phyloP scores from a whole-genome alignment of 2,329 filamentous ascomycete genomes.

The Akanthomyces muscarius region DNA sequence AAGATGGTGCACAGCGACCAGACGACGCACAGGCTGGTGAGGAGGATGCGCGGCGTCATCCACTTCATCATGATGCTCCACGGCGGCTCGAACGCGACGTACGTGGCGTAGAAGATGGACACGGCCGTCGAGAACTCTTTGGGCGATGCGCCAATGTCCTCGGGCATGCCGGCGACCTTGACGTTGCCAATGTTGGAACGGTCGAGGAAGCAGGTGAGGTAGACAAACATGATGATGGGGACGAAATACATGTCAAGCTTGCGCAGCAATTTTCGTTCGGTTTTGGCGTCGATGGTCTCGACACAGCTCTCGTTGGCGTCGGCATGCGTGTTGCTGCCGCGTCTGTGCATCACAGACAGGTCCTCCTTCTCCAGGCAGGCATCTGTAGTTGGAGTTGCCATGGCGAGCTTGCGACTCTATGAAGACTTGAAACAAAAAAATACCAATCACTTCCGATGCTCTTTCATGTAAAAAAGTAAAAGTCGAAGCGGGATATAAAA shows the following conservation, averaged over 20 bases:
- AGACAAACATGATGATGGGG: conserved; percentile 51
- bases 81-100: conserved; percentile 30
- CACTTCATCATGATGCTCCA: conserved; percentile 32
- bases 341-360: not conserved
- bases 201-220: conserved; percentile 52
- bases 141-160: conserved; percentile 30
- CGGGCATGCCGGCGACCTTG: conserved; percentile 31
- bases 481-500: no score
- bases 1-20: conserved; percentile 28
- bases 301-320: conserved; percentile 14
- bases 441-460: no score
- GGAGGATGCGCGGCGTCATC: conserved; percentile 30
- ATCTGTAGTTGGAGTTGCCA: not conserved
- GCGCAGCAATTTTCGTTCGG: conserved; percentile 28
- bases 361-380: conserved; percentile 11
- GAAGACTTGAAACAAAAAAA: no score
- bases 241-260: conserved; percentile 33
- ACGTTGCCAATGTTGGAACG: conserved; percentile 46
- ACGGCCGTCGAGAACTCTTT: conserved; percentile 31
- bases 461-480: no score
- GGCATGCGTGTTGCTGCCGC: not conserved
- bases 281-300: conserved; percentile 26
- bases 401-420: not conserved
- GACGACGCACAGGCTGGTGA: conserved; percentile 25
- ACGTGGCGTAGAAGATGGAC: conserved; percentile 31